These are phyloP conservation scores for Hanseniaspora thailandica DNA, from an alignment of 805 yeast genomes.

Conservation along the genomic window DNA sequence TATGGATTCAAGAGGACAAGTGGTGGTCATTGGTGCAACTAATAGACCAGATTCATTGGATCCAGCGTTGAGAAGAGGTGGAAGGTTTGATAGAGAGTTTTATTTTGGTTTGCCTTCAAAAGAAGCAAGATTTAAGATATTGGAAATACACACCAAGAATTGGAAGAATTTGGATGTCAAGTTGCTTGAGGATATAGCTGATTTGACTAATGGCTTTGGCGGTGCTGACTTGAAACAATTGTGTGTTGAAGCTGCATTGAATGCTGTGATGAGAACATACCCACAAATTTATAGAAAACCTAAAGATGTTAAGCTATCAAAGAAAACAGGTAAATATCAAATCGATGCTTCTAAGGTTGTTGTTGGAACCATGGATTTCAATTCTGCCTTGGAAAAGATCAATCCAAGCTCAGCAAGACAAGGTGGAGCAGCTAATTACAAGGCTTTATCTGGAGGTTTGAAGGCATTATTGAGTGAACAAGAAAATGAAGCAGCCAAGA, in stretches of 20 bases:
- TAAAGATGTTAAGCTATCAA: neutral
- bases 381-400: conserved; percentile 71
- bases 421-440: conserved; percentile 48
- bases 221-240: conserved; percentile 94
- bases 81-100: conserved; percentile 92
- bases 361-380: conserved; percentile 74
- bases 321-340: conserved; percentile 44
- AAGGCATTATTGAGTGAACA: conserved; percentile 49
- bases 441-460: conserved; percentile 68
- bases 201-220: conserved; percentile 86
- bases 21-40: conserved; percentile 95
- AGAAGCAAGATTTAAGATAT: conserved; percentile 64
- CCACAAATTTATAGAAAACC: conserved; percentile 81
- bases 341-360: conserved; percentile 61
- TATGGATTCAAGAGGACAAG: conserved; percentile 97
- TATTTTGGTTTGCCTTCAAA: conserved; percentile 87
- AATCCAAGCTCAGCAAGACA: conserved; percentile 89
- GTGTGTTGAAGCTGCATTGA: conserved; percentile 90
- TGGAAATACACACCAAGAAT: conserved; percentile 73
- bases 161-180: conserved; percentile 62
- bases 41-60: conserved; percentile 97
- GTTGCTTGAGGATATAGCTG: conserved; percentile 58
- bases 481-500: conserved; percentile 35
- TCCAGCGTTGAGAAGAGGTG: conserved; percentile 94
- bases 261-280: conserved; percentile 78